Conservation (phyloP, 2,329 filamentous ascomycete genomes). For the Corinectria fuckeliana region DNA sequence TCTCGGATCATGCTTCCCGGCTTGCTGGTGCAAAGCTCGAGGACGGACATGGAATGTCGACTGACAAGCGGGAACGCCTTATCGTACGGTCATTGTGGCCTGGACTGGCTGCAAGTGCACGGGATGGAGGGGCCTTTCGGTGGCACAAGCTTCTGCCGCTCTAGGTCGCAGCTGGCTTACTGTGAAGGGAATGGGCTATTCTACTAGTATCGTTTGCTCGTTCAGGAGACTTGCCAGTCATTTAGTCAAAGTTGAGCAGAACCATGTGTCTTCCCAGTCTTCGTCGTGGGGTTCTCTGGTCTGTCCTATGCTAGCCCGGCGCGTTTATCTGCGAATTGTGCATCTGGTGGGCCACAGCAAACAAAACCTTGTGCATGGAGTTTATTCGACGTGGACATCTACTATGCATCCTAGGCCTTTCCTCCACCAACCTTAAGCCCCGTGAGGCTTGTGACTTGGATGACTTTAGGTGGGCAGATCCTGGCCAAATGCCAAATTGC, state of each 20-base stretch:
- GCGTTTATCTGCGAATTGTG: background rate
- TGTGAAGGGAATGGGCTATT: background rate
- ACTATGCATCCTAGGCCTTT: background rate
- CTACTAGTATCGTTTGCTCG: background rate
- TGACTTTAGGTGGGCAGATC: slow-evolving; percentile 4
- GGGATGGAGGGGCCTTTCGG: background rate
- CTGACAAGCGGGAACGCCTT: background rate
- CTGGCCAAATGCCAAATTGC: slow-evolving; percentile 1
- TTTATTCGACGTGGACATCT: background rate
- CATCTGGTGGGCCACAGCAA: slow-evolving; percentile 19
- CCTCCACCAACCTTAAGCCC: slow-evolving; percentile 9
- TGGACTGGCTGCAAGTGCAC: slow-evolving; percentile 1
- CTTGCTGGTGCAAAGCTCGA: background rate
- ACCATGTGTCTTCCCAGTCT: background rate
- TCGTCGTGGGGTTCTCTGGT: background rate
- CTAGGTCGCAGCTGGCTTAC: background rate
- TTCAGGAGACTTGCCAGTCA: background rate
- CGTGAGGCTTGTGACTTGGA: slow-evolving; percentile 6
- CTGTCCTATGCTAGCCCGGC: background rate
- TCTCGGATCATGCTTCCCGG: background rate
- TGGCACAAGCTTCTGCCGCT: slow-evolving; percentile 6
- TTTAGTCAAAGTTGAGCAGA: background rate
- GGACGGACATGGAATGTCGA: background rate
- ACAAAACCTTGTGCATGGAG: slow-evolving; percentile 1
- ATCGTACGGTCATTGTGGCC: background rate